Conservation (phyloP, 2,329 filamentous ascomycete genomes). For the Hypoxylon sp. region DNA sequence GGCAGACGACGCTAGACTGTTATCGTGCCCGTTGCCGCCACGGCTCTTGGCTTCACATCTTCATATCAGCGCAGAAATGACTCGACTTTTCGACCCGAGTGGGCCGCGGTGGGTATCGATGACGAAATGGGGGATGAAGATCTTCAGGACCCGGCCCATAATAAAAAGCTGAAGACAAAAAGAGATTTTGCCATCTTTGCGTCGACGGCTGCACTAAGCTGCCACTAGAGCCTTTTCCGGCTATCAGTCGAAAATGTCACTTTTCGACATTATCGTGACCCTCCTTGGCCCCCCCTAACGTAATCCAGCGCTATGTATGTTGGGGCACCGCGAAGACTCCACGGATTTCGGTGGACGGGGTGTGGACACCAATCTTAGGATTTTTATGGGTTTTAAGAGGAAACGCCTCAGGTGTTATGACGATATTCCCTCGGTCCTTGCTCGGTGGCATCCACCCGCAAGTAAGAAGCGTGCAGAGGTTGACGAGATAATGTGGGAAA, state of each 20-base stretch:
- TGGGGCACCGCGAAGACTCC: slow-evolving; percentile 2
- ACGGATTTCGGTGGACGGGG: slow-evolving; percentile 6
- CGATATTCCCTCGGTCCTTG: slow-evolving; percentile 42
- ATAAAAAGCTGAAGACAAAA: slow-evolving; percentile 28
- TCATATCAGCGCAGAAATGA: slow-evolving; percentile 5
- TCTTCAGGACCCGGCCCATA: slow-evolving; percentile 36
- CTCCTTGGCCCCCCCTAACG: slow-evolving; percentile 7
- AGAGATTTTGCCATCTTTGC: slow-evolving; percentile 28
- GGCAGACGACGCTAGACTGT: slow-evolving; percentile 25
- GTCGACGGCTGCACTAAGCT: neutral
- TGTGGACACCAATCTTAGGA: slow-evolving; percentile 33
- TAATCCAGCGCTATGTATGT: slow-evolving; percentile 19
- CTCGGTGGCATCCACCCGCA: slow-evolving; percentile 39
- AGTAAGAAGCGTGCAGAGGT: slow-evolving; percentile 7
- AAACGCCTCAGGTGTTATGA: slow-evolving; percentile 32
- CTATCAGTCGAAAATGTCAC: slow-evolving; percentile 25
- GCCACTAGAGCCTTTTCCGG: neutral
- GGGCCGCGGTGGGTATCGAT: slow-evolving; percentile 34
- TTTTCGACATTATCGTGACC: slow-evolving; percentile 26
- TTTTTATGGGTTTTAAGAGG: slow-evolving; percentile 19
- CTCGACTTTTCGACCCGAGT: slow-evolving; percentile 14
- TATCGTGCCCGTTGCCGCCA: slow-evolving; percentile 16
- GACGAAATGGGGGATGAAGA: slow-evolving; percentile 39
- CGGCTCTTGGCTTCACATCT: slow-evolving; percentile 7
- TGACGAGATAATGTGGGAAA: slow-evolving; percentile 2